Percentiles rank a stretch among this genome's conserved stretches.
Conservation (phyloP, 495 filamentous ascomycete genomes). For the Tuber borchii region DNA sequence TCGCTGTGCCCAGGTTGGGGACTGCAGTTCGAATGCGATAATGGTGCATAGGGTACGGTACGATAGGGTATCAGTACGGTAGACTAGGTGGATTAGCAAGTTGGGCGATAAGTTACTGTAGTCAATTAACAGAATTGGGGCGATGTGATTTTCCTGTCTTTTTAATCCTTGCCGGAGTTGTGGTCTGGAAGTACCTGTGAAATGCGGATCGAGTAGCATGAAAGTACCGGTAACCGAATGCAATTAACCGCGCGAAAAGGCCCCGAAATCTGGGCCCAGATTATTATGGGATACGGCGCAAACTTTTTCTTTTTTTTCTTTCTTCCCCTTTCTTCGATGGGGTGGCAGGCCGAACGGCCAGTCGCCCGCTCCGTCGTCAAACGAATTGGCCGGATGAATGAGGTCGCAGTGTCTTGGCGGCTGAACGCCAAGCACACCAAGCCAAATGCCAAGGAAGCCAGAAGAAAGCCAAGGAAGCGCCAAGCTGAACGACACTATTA, state of each 20-base stretch:
- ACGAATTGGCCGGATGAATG: background rate
- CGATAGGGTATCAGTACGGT: background rate
- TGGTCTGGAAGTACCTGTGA: background rate
- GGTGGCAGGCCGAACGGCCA: background rate
- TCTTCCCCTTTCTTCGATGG: background rate
- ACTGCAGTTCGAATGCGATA: too few relatives aligned
- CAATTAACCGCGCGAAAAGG: background rate
- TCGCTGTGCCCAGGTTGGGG: background rate
- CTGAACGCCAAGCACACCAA: slow-evolving; percentile 27
- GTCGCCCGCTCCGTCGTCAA: background rate
- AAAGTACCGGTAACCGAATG: background rate
- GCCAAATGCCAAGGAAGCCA: slow-evolving; percentile 21
- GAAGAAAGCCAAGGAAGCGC: slow-evolving; percentile 26
- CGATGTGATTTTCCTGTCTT: background rate
- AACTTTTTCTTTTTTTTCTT: background rate
- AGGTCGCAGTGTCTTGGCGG: slow-evolving; percentile 14
- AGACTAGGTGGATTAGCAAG: background rate
- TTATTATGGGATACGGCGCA: background rate
- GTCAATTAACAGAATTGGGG: background rate
- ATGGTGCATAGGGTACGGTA: too few relatives aligned
- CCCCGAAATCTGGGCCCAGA: background rate
- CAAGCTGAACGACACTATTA: slow-evolving; percentile 18
- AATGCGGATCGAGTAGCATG: background rate
- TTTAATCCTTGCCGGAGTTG: background rate
- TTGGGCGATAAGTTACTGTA: background rate